Conservation (phyloP, 495 filamentous ascomycete species). For the Viridothelium virens region DNA sequence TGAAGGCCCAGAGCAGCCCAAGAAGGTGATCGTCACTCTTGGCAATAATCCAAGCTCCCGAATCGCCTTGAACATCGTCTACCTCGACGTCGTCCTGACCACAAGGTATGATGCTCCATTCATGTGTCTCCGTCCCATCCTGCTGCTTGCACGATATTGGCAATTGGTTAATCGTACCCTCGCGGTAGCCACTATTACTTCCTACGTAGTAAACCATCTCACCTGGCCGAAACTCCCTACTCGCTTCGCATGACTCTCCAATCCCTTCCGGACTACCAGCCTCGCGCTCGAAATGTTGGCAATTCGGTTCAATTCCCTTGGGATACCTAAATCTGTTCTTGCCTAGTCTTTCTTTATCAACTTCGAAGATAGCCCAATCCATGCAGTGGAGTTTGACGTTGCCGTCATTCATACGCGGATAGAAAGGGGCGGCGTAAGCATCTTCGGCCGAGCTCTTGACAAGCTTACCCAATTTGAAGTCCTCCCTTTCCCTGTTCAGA, state of each 20-base stretch:
- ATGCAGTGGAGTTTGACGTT: neutral
- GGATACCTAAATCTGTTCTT: neutral
- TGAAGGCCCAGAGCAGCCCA: neutral
- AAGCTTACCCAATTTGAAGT: neutral
- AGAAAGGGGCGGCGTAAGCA: neutral
- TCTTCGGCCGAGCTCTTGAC: neutral
- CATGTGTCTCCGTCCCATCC: neutral
- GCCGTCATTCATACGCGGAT: neutral
- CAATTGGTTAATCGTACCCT: neutral
- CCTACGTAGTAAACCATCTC: neutral
- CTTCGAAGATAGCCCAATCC: constrained; percentile 1
- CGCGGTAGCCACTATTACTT: neutral
- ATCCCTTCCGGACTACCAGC: neutral
- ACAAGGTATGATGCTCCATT: neutral
- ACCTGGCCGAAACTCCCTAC: neutral
- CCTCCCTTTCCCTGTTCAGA: neutral
- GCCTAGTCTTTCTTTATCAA: neutral
- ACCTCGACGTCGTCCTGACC: neutral
- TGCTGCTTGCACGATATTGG: neutral
- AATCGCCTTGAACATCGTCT: neutral
- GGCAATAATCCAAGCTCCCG: neutral
- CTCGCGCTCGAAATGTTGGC: neutral
- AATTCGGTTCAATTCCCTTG: neutral
- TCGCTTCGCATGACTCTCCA: neutral
- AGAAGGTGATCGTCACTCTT: neutral